These are phyloP conservation scores for Neckera pumila DNA, from an alignment of 225 moss, liverwort and hornwort genomes.

Conservation along the genomic window DNA sequence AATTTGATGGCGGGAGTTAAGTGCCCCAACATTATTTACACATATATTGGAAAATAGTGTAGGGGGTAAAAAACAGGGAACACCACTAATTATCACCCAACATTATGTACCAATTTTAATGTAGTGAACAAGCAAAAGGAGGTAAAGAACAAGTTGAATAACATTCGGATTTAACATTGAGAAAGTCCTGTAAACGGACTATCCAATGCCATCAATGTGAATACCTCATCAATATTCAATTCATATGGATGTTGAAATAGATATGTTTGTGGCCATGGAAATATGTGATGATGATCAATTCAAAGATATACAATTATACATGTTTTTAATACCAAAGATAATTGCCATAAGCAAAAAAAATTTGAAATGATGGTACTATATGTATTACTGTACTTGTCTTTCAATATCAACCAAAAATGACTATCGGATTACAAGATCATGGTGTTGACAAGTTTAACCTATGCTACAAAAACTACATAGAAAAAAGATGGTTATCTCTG, in stretches of 20 bases:
- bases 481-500: too few species aligned
- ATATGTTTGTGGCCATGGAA: not conserved
- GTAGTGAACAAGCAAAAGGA: not conserved
- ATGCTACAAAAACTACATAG: too few species aligned
- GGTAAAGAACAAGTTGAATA: too few species aligned
- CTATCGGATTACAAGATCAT: not conserved
- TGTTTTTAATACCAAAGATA: not conserved
- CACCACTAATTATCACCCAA: too few species aligned
- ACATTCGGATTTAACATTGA: not conserved
- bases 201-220: not conserved
- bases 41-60: too few species aligned
- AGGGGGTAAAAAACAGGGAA: too few species aligned
- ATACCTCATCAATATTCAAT: not conserved
- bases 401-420: not conserved
- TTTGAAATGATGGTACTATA: rapidly evolving
- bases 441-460: not conserved
- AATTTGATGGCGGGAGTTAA: too few species aligned
- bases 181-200: not conserved
- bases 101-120: too few species aligned
- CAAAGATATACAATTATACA: not conserved
- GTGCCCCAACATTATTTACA: too few species aligned
- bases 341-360: not conserved
- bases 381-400: not conserved
- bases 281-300: not conserved
- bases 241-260: not conserved